Percentiles rank a stretch among this genome's conserved stretches.
Evolutionary conservation across 1,284 basidiomycete species (phyloP).

Genomic region (Porogramme epimiltina): DNA sequence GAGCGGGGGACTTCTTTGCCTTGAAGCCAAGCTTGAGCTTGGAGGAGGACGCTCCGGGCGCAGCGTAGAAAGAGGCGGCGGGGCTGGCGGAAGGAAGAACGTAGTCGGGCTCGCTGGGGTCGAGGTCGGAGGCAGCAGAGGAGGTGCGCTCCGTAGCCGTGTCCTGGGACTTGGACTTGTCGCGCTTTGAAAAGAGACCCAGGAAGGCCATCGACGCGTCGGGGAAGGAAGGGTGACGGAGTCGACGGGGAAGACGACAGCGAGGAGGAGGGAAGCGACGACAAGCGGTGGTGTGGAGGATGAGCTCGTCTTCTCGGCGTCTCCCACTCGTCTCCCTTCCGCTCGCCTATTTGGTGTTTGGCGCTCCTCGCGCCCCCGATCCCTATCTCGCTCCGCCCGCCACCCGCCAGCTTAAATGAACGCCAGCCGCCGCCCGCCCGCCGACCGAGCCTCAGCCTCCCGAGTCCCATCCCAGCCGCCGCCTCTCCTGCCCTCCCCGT

Average conservation of each 20-base stretch:
- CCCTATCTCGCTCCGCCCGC: neutral
- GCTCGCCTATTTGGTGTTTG: constrained; percentile 22
- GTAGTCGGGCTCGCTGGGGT: constrained; percentile 33
- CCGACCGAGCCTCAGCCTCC: no score
- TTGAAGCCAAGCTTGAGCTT: constrained; percentile 38
- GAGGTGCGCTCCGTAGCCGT: constrained; percentile 18
- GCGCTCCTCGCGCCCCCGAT: constrained; percentile 7
- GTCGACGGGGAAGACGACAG: constrained; percentile 12
- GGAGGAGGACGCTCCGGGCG: constrained; percentile 33
- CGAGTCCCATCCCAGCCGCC: no score
- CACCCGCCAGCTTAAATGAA: neutral
- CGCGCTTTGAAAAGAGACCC: constrained; percentile 35
- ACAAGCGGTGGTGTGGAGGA: constrained; percentile 14
- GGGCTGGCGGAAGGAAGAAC: constrained; percentile 26
- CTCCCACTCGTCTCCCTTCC: constrained; percentile 8
- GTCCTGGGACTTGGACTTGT: constrained; percentile 29
- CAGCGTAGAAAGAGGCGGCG: constrained; percentile 26
- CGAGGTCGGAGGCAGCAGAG: constrained; percentile 21
- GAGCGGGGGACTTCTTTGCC: constrained; percentile 28
- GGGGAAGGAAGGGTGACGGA: neutral
- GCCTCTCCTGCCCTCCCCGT: no score
- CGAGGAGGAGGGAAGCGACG: constrained; percentile 6
- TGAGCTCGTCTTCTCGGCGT: constrained; percentile 14
- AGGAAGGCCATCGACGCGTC: constrained; percentile 32
- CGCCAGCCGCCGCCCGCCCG: neutral